Evolutionary conservation across 805 yeast species (phyloP), one percentile per base, ranked within the genome.

Genomic region (Kurtzmaniella cleridarum): DNA sequence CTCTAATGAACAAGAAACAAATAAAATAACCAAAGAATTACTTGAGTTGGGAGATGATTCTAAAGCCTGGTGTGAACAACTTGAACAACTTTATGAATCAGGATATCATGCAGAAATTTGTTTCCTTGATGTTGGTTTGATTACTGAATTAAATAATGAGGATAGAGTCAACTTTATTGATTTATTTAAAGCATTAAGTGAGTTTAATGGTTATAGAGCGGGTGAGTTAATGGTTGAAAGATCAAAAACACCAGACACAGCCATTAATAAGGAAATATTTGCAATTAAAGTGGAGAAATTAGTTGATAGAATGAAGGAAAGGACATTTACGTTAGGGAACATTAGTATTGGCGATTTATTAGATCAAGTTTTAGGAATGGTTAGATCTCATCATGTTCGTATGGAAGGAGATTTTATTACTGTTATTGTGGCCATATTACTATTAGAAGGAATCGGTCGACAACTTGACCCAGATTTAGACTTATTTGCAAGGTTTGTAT

Each of bases 351-450:
- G 98, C 3, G 97, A 90, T 52, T 66, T 93, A 41, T 68, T 93
- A 41, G 93, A 88, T 49, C 84, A 80, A 53, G 90, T 91, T 72
- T 71, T 93, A 42, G 70, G 81, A 3, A 89, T 93, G 97, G 98
- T 93, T 14, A 70, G 98, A 44, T 67, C 71, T 9, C 98, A 93
- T 59, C 99, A 93, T 60, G 98, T 93, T 16, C 74, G 96, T 54
- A 85, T 93, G 95, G 99, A 93, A 55, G 95, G 95, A 5, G 98
- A 93, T 60, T 93, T 93, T 55, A 81, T 93, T 32, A 88, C 95
- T 24, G 96, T 93, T 17, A 84, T 93, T n/a, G 88, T 93, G 26
- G 96, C 98, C 1, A 89, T 93, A 17, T 64, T 93, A 39, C 68
- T 93, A 40, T 65, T 93, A 41, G 98, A 93, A 60, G 99, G 99